These are phyloP conservation scores for Schoenoplectus tabernaemontani DNA, from an alignment of 202 grass and related monocot species.

Conservation along the genomic window DNA sequence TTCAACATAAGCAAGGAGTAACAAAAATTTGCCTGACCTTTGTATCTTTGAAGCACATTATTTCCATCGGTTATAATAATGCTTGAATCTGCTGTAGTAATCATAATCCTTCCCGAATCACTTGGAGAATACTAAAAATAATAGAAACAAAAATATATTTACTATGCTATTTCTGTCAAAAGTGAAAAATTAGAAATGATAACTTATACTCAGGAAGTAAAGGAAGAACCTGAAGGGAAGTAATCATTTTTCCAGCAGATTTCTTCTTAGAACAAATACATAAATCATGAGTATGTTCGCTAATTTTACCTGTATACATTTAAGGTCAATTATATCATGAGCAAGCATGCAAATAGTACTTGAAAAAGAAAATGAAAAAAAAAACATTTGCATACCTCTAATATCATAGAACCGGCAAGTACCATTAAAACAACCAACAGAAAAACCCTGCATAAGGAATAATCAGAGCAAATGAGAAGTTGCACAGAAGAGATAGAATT, in stretches of 20 bases:
- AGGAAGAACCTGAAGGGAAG: constrained; percentile 51
- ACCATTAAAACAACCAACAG: constrained; percentile 61
- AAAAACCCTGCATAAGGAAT: constrained; percentile 43
- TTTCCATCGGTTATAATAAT: constrained; percentile 49
- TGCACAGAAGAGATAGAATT: neutral
- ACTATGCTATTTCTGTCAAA: neutral
- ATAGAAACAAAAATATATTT: neutral
- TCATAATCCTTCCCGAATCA: constrained; percentile 41
- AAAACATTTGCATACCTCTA: constrained; percentile 33
- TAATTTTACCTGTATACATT: constrained; percentile 38
- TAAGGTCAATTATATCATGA: neutral
- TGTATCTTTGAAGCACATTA: constrained; percentile 49
- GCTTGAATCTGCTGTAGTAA: constrained; percentile 53
- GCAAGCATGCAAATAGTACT: constrained; percentile 11
- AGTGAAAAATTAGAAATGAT: neutral
- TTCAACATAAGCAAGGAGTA: neutral
- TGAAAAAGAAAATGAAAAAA: neutral
- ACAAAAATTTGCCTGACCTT: constrained; percentile 30
- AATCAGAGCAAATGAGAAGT: constrained; percentile 9
- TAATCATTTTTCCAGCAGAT: constrained; percentile 48
- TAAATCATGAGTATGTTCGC: constrained; percentile 53
- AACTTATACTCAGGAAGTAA: neutral
- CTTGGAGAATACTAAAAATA: constrained; percentile 34
- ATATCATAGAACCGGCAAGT: constrained; percentile 73
- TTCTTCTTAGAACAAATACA: constrained; percentile 55